Conservation (phyloP, 75 land plant species). For the Ceratopteris richardii region DNA sequence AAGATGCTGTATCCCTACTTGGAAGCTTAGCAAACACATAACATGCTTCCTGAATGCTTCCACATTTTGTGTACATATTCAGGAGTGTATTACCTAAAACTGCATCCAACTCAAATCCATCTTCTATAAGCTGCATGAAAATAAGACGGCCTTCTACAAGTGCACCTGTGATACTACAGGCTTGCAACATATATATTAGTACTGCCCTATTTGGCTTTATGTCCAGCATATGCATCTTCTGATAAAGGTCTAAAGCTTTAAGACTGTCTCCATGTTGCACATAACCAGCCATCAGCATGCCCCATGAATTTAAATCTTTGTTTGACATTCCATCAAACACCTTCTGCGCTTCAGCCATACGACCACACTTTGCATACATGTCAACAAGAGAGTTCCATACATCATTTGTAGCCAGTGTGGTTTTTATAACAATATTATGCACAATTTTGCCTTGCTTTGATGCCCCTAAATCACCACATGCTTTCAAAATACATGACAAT, state of each 20-base stretch:
- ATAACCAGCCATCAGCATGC: neutral
- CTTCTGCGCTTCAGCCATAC: neutral
- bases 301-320: neutral
- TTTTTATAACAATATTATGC: conserved; percentile 4
- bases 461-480: conserved; percentile 9
- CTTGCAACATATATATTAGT: conserved; percentile 1
- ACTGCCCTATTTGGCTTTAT: conserved; percentile 9
- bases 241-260: conserved; percentile 25
- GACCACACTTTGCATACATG: conserved; percentile 7
- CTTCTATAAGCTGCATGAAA: conserved; percentile 25
- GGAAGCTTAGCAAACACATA: conserved; percentile 26
- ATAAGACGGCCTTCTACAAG: conserved; percentile 18
- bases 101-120: conserved; percentile 40
- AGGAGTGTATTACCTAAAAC: conserved; percentile 44
- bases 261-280: neutral
- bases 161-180: neutral
- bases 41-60: conserved; percentile 37
- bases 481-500: conserved; percentile 11
- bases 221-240: conserved; percentile 26
- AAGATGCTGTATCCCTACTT: conserved; percentile 36
- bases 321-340: neutral
- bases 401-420: conserved; percentile 10
- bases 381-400: conserved; percentile 3
- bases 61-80: conserved; percentile 49
- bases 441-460: conserved; percentile 8